Base-by-base conservation (phyloP, 805 yeast genomes). In the Schizosaccharomyces osmophilus region DNA sequence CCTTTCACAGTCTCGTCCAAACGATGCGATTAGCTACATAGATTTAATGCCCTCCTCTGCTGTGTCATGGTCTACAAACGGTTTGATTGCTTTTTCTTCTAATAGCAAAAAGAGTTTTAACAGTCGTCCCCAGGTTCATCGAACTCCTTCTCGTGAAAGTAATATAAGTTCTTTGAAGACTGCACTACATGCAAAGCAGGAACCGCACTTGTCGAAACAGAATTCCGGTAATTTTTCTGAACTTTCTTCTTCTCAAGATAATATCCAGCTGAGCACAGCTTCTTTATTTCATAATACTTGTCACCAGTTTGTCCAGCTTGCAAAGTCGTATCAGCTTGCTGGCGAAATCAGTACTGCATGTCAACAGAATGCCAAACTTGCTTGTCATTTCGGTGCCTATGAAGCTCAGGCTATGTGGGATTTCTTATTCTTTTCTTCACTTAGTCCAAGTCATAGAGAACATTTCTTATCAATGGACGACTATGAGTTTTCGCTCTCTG, bases 51-150 rank as follows among this genome's bases (percentile, higher is more conserved):
- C 80, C 1, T 70, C 77, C 6, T 74, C 76, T 0, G 72, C 85
- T 0, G 67, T 78, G 4, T 74, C 82, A 0, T 86, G 93, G 94
- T 73, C 79, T 3, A 75, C 80, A 0, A 68, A 67, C 19, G 75
- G 78, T 54, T 78, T 77, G 59, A 68, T 85, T 54, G 64, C 0
- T 78, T 82, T 64, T 75, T 62, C 59, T 62, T 55, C 60, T 5
- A 19, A 31, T 36, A 19, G 6, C 31, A 15, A 13, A 9, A n/a
- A 31, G 17, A 57, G 5, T 57, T 3, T 9, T 8, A 11, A 22
- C 26, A 3, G 4, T 19, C 42, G 60, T 22, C 39, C 41, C 13
- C 41, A 9, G 17, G n/a, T 22, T 17, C 17, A 26, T 19, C 60
- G 42, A 22, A 22, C 31, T 41, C 22, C 60, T 2, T 57, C 60